These are phyloP conservation scores for Phaeosphaeriaceae sp. DNA, from an alignment of 2,329 filamentous ascomycete species.

Conservation along the genomic window DNA sequence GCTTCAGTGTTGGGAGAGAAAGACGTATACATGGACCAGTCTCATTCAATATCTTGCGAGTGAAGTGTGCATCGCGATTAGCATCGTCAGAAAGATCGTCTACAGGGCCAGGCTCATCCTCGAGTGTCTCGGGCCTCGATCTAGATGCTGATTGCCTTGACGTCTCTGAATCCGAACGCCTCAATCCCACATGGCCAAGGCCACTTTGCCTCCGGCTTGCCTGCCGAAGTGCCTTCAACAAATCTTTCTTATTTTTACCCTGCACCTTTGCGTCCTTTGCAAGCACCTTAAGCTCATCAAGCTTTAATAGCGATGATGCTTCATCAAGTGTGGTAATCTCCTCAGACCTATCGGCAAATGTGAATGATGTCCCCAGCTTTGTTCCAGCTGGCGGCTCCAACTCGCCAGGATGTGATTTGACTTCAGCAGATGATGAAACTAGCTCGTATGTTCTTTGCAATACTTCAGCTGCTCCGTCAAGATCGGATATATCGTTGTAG, in stretches of 20 bases:
- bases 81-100: constrained; percentile 50
- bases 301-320: constrained; percentile 77
- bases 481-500: constrained; percentile 79
- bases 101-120: constrained; percentile 41
- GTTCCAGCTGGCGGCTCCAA: constrained; percentile 55
- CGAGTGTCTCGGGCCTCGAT: constrained; percentile 34
- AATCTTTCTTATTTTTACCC: constrained; percentile 85
- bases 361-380: constrained; percentile 64
- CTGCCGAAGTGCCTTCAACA: constrained; percentile 74
- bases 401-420: constrained; percentile 55
- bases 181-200: constrained; percentile 72
- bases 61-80: constrained; percentile 76
- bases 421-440: constrained; percentile 53
- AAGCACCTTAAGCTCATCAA: constrained; percentile 85
- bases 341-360: constrained; percentile 81
- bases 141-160: constrained; percentile 56
- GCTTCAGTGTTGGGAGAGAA: constrained; percentile 71
- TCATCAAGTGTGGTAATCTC: constrained; percentile 81
- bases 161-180: constrained; percentile 66
- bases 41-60: constrained; percentile 75
- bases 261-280: constrained; percentile 86
- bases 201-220: constrained; percentile 77
- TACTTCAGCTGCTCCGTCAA: constrained; percentile 67
- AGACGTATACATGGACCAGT: constrained; percentile 86
- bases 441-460: constrained; percentile 67